phyloP scores from a whole-genome alignment of 2,329 filamentous ascomycete species.

The Trichoderma afroharzianum region DNA sequence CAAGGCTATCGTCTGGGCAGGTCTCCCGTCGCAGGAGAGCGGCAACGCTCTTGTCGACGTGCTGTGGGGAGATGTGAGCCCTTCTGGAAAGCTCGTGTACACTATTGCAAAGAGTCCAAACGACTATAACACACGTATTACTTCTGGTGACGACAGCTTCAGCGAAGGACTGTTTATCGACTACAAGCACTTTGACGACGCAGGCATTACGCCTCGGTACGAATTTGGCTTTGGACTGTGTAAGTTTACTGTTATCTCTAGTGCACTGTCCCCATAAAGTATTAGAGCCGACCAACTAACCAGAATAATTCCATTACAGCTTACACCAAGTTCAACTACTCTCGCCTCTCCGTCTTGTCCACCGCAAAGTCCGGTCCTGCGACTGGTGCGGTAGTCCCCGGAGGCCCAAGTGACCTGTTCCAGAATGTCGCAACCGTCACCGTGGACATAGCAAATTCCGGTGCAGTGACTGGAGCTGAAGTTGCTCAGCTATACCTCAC shows the following conservation, averaged over 20 bases:
- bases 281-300: neutral
- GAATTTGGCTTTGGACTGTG: constrained; percentile 74
- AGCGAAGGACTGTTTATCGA: constrained; percentile 73
- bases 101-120: constrained; percentile 46
- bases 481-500: constrained; percentile 53
- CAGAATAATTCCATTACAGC: constrained; percentile 40
- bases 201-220: constrained; percentile 59
- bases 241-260: constrained; percentile 35
- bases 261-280: too few species aligned
- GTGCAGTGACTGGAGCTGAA: constrained; percentile 46
- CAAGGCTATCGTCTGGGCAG: constrained; percentile 67
- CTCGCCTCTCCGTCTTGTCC: constrained; percentile 35
- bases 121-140: constrained; percentile 43
- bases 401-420: constrained; percentile 45
- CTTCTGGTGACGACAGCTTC: constrained; percentile 50
- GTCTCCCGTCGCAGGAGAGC: constrained; percentile 76
- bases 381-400: constrained; percentile 37
- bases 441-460: constrained; percentile 63
- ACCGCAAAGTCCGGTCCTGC: constrained; percentile 39
- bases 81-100: constrained; percentile 66
- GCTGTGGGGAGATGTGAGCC: constrained; percentile 66
- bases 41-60: constrained; percentile 74
- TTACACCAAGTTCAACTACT: constrained; percentile 62
- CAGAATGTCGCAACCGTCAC: constrained; percentile 48
- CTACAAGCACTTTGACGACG: constrained; percentile 71